Evolutionary conservation across 495 filamentous ascomycete species (phyloP).

Genomic region (Penicillium riverlandense): DNA sequence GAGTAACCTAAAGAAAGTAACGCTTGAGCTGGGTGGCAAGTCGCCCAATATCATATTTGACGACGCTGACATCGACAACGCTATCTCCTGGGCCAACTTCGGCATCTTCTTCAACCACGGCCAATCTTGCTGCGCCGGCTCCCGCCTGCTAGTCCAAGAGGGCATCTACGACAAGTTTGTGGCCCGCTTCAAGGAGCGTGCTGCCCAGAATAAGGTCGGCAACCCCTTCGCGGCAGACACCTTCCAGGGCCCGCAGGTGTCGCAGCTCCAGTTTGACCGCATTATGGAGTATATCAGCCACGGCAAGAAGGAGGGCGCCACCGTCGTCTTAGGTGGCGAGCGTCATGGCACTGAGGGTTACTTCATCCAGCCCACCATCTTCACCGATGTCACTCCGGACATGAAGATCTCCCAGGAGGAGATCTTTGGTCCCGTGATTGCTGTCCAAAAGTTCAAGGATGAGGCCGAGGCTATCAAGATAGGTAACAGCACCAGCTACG

Average conservation of each 20-base stretch:
- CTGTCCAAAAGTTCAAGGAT: slow-evolving; percentile 88
- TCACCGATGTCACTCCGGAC: slow-evolving; percentile 76
- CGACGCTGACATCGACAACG: slow-evolving; percentile 92
- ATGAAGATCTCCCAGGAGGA: slow-evolving; percentile 99
- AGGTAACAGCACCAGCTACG: slow-evolving; percentile 77
- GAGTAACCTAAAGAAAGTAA: slow-evolving; percentile 98
- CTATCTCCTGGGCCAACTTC: slow-evolving; percentile 97
- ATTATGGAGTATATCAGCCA: slow-evolving; percentile 97
- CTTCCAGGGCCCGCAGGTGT: slow-evolving; percentile 97
- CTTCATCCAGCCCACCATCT: slow-evolving; percentile 98
- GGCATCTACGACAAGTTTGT: slow-evolving; percentile 95
- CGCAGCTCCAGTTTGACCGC: slow-evolving; percentile 88
- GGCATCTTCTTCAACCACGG: slow-evolving; percentile 99
- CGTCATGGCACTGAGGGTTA: slow-evolving; percentile 87
- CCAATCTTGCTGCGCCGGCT: slow-evolving; percentile 96
- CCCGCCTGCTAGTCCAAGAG: slow-evolving; percentile 93
- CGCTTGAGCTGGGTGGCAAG: slow-evolving; percentile 95
- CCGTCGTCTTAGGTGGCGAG: slow-evolving; percentile 74
- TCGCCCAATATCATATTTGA: slow-evolving; percentile 96
- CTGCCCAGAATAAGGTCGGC: slow-evolving; percentile 74
- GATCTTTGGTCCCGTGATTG: slow-evolving; percentile 94
- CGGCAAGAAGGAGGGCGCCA: slow-evolving; percentile 84
- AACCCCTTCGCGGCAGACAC: slow-evolving; percentile 83
- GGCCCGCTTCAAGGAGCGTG: slow-evolving; percentile 78
- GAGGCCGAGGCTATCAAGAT: slow-evolving; percentile 77